Base-by-base conservation (phyloP, 2,329 filamentous ascomycete genomes). In the Cercospora nicotianae region DNA sequence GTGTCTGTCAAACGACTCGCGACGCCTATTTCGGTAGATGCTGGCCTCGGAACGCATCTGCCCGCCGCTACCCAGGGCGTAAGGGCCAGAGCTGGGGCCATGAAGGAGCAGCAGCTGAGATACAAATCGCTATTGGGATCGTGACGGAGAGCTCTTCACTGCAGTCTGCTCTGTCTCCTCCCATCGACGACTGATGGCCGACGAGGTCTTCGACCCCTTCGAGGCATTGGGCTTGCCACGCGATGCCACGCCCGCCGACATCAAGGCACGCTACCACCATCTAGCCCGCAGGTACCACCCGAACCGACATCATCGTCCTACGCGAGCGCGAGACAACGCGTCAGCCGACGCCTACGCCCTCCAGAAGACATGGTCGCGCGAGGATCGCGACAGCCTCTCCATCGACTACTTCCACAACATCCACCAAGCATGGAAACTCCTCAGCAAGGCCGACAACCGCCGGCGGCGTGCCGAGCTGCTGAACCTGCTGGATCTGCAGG, bases 231-330 rank as follows among this genome's bases (percentile, higher is more conserved):
- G 85, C 30, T 80, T 99, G 57, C 86, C 90, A 55, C 87, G 87
- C 69, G 83, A 87, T 67, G 93, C 93, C 16, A 91, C 91, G 0
- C 82, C 88, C 39, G 89, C 92, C 70, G 87, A 96, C 75, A 87
- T 99, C 81, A 97, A 96, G 80, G 88, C 88, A 16, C 92, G 93
- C 26, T 99, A 99, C 82, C 91, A 92, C 77, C 96, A 96, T 77
- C 87, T 91, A 63, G 95, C 95, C 5, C 84, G 98, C 63, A 93
- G 89, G 79, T 88, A 94, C 75, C 95, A 99, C 74, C 83, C 83
- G 5, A 78, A 77, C 55, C 70, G 76, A 69, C 83, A 83, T 93
- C 85, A 73, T 81, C 63, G 65, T 30, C 73, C 72, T 58, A 18
- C 53, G 30, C 26, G 28, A 30, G 26, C 53, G 53, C 53, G 26